Evolutionary conservation across 2,329 filamentous ascomycete species (phyloP), one percentile per base, ranked within the genome.

Genomic region (Phialophora expanda): DNA sequence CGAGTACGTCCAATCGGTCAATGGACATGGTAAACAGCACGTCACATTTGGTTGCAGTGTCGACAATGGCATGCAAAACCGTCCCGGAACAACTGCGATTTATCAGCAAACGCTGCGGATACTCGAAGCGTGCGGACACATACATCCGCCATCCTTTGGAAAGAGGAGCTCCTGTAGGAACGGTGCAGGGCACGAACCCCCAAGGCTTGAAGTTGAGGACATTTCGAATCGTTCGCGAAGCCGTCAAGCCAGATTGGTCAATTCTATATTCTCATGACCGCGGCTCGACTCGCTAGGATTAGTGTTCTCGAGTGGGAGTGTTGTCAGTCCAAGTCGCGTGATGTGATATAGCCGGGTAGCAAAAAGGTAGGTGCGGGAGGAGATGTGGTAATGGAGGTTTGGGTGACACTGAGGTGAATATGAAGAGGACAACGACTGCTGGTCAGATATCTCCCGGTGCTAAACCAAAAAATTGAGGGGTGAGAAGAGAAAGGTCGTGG

Each of bases 21-120:
- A 84, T 34, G 95, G 95, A 77, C 95, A 99, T 67, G 95, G 95
- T 64, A 99, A 78, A 77, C 95, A 99, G 77, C 95, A 99, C 41
- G 82, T 82, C 4, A 88, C 72, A 41, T 82, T 82, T 12, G 58
- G 58, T 11, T 79, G 77, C 5, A 80, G 75, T 26, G 85, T 70
- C 4, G 73, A 63, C 8, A 77, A 69, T 9, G 85, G 71, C 54
- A 86, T 80, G 76, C 85, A 91, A 70, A 89, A 83, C 66, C 89
- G 84, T 64, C 88, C 88, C 24, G 81, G 79, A 48, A 87, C 75
- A 74, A 86, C 88, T 90, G 68, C 20, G 60, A 32, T 26, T 32
- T 22, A 71, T 82, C 69, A 81, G 80, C 65, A 68, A 34, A 9
- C 34, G 41, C 17, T 61, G 30, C 28, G 55, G 38, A 41, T 41